Percentiles rank a stretch among this genome's conserved stretches.
phyloP scores from a whole-genome alignment of 257 asterid genomes.

The Petunia secreta region DNA sequence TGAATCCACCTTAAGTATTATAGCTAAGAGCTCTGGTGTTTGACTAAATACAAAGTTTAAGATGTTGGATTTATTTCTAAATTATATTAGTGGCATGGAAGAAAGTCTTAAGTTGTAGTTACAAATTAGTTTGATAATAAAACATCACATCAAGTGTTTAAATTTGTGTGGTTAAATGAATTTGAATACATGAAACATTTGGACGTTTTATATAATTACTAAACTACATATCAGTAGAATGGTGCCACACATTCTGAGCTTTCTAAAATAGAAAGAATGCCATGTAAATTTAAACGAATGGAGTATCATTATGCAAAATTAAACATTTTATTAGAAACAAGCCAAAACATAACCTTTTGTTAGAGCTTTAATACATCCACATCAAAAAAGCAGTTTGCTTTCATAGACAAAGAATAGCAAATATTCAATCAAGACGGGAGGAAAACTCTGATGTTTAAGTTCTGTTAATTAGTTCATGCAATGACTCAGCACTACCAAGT shows the following conservation, averaged over 20 bases:
- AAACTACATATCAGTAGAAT: background rate
- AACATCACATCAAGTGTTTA: background rate
- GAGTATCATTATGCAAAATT: background rate
- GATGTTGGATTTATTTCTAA: background rate
- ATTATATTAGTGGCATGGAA: conserved; percentile 5
- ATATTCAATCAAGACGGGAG: background rate
- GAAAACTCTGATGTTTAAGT: background rate
- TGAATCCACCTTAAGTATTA: conserved; percentile 9
- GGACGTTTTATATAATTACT: background rate
- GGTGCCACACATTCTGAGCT: background rate
- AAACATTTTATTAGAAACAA: background rate
- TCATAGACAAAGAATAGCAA: background rate
- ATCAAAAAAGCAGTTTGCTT: background rate
- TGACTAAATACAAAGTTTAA: background rate
- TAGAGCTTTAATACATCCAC: background rate
- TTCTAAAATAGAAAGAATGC: background rate
- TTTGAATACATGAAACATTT: background rate
- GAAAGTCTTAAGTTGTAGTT: background rate
- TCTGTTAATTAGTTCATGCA: background rate
- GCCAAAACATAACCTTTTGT: background rate
- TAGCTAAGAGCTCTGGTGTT: background rate
- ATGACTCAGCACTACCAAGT: background rate
- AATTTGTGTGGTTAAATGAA: background rate
- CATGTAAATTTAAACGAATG: background rate
- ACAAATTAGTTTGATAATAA: background rate